Percentiles rank a stretch among this genome's conserved stretches.
phyloP scores from a whole-genome alignment of 805 yeast genomes.

The Wickerhamiella azyma region DNA sequence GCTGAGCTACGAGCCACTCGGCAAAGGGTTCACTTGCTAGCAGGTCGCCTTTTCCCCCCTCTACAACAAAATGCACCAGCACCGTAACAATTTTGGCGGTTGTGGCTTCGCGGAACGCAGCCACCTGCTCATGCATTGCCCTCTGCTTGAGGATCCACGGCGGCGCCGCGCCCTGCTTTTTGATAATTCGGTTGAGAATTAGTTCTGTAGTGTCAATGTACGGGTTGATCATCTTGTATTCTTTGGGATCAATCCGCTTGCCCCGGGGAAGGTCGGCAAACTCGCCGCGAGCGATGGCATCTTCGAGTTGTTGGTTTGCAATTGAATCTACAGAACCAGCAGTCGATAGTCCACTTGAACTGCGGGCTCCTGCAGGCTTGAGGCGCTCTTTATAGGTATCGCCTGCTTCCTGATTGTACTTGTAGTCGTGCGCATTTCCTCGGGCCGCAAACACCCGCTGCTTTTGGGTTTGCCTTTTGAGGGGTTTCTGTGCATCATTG shows the following conservation, averaged over 20 bases:
- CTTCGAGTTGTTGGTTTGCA: constrained; percentile 66
- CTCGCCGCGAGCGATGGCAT: constrained; percentile 56
- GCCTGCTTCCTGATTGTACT: constrained; percentile 28
- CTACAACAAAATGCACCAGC: constrained; percentile 16
- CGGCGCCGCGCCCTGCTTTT: constrained; percentile 63
- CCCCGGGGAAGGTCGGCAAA: constrained; percentile 57
- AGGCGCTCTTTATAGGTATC: constrained; percentile 16
- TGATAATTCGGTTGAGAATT: constrained; percentile 61
- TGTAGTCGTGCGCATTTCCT: constrained; percentile 54
- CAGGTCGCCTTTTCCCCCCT: constrained; percentile 8
- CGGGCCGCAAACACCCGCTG: constrained; percentile 44
- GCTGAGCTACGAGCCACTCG: constrained; percentile 30
- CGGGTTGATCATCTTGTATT: constrained; percentile 33
- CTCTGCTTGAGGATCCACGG: constrained; percentile 83
- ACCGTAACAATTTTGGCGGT: constrained; percentile 20
- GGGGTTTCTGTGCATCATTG: constrained; percentile 36
- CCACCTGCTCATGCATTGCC: constrained; percentile 37
- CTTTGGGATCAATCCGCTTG: constrained; percentile 32
- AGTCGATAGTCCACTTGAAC: constrained; percentile 14
- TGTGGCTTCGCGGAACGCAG: constrained; percentile 32
- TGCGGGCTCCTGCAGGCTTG: background rate
- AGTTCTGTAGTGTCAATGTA: constrained; percentile 58
- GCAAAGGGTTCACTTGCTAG: background rate
- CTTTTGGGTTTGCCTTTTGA: constrained; percentile 15
- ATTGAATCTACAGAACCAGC: constrained; percentile 37